Evolutionary conservation across 495 filamentous ascomycete genomes (phyloP).

Genomic region (Penicillium simplicissimum): DNA sequence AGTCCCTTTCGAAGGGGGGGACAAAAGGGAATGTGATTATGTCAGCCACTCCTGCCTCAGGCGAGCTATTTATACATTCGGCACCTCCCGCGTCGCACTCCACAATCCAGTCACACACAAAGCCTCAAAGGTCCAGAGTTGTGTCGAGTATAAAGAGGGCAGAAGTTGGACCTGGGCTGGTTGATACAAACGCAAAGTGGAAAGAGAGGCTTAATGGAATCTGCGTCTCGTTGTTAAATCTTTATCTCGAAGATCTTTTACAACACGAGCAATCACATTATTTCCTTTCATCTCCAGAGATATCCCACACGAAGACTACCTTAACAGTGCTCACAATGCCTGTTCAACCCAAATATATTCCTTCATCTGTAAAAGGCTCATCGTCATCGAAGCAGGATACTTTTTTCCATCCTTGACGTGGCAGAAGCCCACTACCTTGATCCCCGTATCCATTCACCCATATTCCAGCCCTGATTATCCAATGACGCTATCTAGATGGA

Average conservation of each 20-base stretch:
- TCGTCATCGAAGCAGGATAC: too few species aligned
- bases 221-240: not conserved
- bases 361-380: too few species aligned
- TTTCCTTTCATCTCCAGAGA: not conserved
- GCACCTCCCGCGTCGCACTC: slow-evolving; percentile 7
- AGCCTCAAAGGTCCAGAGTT: not conserved
- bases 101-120: not conserved
- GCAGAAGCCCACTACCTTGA: too few species aligned
- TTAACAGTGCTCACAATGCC: too few species aligned
- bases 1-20: slow-evolving; percentile 13
- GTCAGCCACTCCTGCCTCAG: slow-evolving; percentile 11
- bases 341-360: too few species aligned
- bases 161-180: too few species aligned
- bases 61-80: slow-evolving; percentile 18
- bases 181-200: too few species aligned
- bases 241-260: not conserved
- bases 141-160: not conserved
- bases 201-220: too few species aligned
- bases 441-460: too few species aligned
- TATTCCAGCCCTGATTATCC: too few species aligned
- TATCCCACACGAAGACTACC: not conserved
- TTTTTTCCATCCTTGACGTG: too few species aligned
- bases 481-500: too few species aligned
- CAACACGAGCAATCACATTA: not conserved
- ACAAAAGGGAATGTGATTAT: slow-evolving; percentile 7